phyloP scores from a whole-genome alignment of 352 stramenopile genomes.

The Pythium dissimile region DNA sequence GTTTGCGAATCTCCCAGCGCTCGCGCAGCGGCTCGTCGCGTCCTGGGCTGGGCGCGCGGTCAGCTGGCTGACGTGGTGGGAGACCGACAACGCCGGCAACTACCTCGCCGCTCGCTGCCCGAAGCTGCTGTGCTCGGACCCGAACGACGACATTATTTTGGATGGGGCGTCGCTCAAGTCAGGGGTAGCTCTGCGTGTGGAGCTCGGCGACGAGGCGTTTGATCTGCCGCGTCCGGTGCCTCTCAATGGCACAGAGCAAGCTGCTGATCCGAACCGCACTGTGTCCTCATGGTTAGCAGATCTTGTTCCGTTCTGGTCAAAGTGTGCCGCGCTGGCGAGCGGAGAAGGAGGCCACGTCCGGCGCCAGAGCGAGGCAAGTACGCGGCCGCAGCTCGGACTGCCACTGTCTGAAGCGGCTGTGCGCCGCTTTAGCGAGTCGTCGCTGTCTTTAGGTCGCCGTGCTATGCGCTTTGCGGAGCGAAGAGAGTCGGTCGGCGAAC shows the following conservation, averaged over 20 bases:
- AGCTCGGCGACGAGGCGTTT: slow-evolving; percentile 42
- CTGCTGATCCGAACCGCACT: background rate
- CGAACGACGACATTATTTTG: slow-evolving; percentile 79
- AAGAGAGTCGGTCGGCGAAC: background rate
- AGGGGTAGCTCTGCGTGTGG: slow-evolving; percentile 60
- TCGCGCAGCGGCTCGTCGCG: slow-evolving; percentile 75
- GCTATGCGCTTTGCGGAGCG: slow-evolving; percentile 47
- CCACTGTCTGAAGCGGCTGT: slow-evolving; percentile 61
- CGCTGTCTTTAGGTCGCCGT: slow-evolving; percentile 57
- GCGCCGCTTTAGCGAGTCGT: slow-evolving; percentile 57
- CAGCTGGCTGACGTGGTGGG: slow-evolving; percentile 68
- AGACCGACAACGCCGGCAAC: slow-evolving; percentile 77
- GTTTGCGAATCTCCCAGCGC: slow-evolving; percentile 71
- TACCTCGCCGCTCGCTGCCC: slow-evolving; percentile 67
- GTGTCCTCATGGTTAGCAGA: background rate
- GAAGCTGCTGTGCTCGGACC: slow-evolving; percentile 82
- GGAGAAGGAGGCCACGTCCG: slow-evolving; percentile 11
- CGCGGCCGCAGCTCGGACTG: slow-evolving; percentile 43
- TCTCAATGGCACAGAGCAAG: slow-evolving; percentile 6
- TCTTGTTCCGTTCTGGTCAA: background rate
- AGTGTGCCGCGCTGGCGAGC: background rate
- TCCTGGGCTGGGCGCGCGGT: slow-evolving; percentile 68
- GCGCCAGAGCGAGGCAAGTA: slow-evolving; percentile 54
- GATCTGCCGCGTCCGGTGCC: slow-evolving; percentile 10
- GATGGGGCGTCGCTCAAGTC: slow-evolving; percentile 82